A percentile compares a stretch with the other conserved stretches of the same genome.
Evolutionary conservation across 1,284 basidiomycete genomes (phyloP).

Genomic region (Trichosporon ovoides): DNA sequence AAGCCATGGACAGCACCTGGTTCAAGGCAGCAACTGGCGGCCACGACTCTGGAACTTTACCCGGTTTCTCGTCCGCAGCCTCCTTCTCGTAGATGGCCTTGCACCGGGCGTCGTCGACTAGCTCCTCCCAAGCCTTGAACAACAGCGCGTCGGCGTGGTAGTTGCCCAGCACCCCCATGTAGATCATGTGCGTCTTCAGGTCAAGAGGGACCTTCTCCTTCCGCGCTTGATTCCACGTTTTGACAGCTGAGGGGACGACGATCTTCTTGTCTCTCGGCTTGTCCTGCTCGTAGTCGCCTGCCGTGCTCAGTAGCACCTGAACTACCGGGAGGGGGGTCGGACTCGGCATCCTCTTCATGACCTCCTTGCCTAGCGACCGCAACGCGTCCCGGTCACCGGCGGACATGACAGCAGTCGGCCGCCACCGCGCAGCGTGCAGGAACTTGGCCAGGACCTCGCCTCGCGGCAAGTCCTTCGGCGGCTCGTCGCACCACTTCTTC

Average conservation of each 20-base stretch:
- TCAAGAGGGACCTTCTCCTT: conserved; percentile 31
- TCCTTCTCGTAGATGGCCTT: conserved; percentile 24
- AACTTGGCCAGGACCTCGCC: conserved; percentile 6
- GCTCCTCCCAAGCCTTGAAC: conserved; percentile 37
- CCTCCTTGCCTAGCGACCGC: background rate
- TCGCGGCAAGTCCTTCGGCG: background rate
- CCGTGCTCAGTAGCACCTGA: conserved; percentile 9
- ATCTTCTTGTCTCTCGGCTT: conserved; percentile 6
- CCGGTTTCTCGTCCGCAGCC: background rate
- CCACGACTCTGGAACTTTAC: conserved; percentile 21
- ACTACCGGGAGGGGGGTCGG: conserved; percentile 24
- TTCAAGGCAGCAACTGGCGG: conserved; percentile 43
- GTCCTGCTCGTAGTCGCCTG: background rate
- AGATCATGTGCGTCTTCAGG: conserved; percentile 42
- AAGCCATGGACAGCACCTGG: conserved; percentile 37
- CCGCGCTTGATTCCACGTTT: conserved; percentile 30
- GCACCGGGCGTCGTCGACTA: conserved; percentile 31
- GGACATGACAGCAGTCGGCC: background rate
- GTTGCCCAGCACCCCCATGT: conserved; percentile 37
- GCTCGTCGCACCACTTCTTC: background rate
- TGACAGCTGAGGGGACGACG: conserved; percentile 2
- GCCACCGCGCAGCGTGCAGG: background rate
- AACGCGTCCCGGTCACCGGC: background rate
- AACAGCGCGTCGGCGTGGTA: conserved; percentile 35
- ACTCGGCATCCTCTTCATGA: conserved; percentile 8